Conservation (phyloP, 192 early-diverging fungal genomes). For the Dimargaris cristalligena region DNA sequence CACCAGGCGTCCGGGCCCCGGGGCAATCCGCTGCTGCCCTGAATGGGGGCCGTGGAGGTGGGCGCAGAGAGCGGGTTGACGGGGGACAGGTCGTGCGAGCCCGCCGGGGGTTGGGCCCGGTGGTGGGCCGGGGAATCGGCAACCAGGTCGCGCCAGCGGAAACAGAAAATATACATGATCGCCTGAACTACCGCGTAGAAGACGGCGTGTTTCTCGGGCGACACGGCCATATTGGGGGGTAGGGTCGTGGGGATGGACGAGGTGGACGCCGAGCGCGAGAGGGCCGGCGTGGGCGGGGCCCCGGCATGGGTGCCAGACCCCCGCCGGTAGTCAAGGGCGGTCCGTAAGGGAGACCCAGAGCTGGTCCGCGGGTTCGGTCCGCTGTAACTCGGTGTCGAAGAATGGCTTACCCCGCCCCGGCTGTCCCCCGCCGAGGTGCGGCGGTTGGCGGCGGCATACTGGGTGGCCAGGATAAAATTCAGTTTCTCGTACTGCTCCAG, state of each 20-base stretch:
- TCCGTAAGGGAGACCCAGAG: too few species aligned
- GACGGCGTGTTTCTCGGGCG: conserved; percentile 43
- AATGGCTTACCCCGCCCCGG: conserved; percentile 1
- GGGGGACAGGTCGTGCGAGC: not conserved
- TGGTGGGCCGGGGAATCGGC: conserved; percentile 16
- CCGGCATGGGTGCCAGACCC: not conserved
- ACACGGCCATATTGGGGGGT: not conserved
- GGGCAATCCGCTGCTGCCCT: not conserved
- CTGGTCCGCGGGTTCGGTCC: too few species aligned
- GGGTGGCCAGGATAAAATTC: conserved; percentile 3
- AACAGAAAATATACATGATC: conserved; percentile 87
- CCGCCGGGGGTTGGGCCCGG: too few species aligned
- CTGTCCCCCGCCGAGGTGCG: conserved; percentile 7
- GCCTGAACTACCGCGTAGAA: conserved; percentile 83
- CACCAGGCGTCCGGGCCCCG: conserved; percentile 29
- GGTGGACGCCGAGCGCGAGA: not conserved
- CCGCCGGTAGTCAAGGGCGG: conserved; percentile 3
- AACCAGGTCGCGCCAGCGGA: conserved; percentile 74
- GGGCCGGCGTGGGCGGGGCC: not conserved
- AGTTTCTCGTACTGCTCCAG: conserved; percentile 46
- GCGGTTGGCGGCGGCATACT: too few species aligned
- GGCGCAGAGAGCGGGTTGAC: not conserved
- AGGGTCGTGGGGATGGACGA: not conserved
- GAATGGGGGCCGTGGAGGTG: not conserved
- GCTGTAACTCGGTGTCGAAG: too few species aligned